Evolutionary conservation across 495 filamentous ascomycete genomes (phyloP).

Genomic region (Trichocladium antarcticum): DNA sequence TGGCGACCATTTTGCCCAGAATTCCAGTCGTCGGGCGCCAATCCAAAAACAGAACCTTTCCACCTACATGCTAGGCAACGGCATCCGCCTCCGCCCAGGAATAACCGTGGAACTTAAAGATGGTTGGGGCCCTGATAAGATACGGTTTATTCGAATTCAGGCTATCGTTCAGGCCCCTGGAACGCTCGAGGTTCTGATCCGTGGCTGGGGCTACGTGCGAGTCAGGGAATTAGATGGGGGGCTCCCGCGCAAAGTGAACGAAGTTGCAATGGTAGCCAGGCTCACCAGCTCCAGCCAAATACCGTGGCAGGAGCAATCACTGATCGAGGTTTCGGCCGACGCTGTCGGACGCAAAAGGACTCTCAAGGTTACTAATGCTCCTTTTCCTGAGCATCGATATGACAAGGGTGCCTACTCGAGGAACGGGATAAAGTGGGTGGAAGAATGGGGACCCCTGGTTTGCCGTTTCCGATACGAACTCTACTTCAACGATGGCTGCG

Average conservation of each 20-base stretch:
- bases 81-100: neutral
- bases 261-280: slow-evolving; percentile 40
- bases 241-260: slow-evolving; percentile 12
- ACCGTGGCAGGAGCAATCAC: slow-evolving; percentile 30
- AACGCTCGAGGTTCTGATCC: neutral
- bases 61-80: neutral
- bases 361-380: slow-evolving; percentile 43
- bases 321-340: slow-evolving; percentile 32
- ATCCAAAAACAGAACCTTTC: neutral
- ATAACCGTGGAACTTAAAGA: neutral
- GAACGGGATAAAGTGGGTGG: slow-evolving; percentile 13
- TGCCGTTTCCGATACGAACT: slow-evolving; percentile 27
- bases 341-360: slow-evolving; percentile 30
- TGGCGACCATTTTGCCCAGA: neutral
- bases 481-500: slow-evolving; percentile 14
- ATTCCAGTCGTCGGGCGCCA: too few relatives aligned
- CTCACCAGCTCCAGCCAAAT: slow-evolving; percentile 35
- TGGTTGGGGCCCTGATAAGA: neutral
- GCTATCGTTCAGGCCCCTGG: neutral
- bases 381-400: slow-evolving; percentile 33
- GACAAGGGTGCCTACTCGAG: neutral
- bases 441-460: slow-evolving; percentile 28
- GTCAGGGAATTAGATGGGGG: neutral
- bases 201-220: slow-evolving; percentile 5
- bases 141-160: slow-evolving; percentile 10